Percentiles rank a stretch among this genome's conserved stretches.
Conservation (phyloP, 768 basidiomycete species). For the Lyophyllum decastes region DNA sequence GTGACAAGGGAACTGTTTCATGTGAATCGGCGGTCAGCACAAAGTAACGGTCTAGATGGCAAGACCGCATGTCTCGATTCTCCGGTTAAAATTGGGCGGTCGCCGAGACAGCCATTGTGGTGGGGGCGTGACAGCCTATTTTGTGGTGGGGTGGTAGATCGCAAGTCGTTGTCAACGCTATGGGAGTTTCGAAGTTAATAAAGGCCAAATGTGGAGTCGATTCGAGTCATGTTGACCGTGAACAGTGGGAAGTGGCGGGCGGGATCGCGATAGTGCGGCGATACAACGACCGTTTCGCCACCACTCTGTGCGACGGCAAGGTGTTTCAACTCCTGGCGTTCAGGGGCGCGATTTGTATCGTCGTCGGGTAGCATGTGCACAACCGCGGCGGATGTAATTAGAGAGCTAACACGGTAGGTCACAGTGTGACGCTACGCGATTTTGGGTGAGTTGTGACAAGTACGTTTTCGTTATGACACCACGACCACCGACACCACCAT, state of each 20-base stretch:
- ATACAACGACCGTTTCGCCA: not conserved
- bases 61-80: not conserved
- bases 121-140: not conserved
- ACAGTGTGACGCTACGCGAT: constrained; percentile 19
- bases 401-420: constrained; percentile 12
- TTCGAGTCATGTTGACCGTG: constrained; percentile 1
- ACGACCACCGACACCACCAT: not conserved
- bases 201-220: not conserved
- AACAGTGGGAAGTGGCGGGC: not conserved
- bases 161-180: not conserved
- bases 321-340: not conserved
- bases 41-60: not conserved
- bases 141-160: not conserved
- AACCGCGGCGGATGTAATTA: not conserved
- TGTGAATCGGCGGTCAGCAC: not conserved
- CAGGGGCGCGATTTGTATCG: not conserved
- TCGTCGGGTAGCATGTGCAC: not conserved
- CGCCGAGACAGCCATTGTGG: not conserved
- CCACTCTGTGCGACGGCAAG: not conserved
- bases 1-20: not conserved
- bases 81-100: not conserved
- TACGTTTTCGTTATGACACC: not conserved
- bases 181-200: not conserved
- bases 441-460: constrained; percentile 6
- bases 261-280: not conserved